Base-by-base conservation (phyloP, 2,329 filamentous ascomycete species). In the Trichoderma atrobrunneum region DNA sequence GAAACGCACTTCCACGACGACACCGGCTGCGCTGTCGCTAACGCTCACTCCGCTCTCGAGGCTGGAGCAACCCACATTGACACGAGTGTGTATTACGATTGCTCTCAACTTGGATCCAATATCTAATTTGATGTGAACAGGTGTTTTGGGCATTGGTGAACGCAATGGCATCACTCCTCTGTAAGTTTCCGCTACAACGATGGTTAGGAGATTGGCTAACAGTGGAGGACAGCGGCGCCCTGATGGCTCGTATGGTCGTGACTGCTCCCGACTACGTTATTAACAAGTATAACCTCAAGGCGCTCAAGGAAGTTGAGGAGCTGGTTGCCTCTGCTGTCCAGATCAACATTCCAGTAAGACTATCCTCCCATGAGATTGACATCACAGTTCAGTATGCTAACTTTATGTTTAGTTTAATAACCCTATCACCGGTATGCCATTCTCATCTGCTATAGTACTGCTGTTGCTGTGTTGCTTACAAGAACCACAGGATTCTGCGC, bases 221-320 rank as follows among this genome's bases (percentile, higher is more conserved):
- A 8, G 36, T 39, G 7, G 36, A 18, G 36, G 36, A 39, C 7
- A 39, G 36, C 59, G 75, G 74, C 16, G 75, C 66, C 14, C 56
- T 76, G 12, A 51, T 74, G 28, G 75, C 75, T n/a, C 65, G 72
- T 18, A 96, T 75, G 75, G 72, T 76, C 12, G 74, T 75, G 18
- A 64, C 43, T 8, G 70, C 65, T 43, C 73, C 57, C 57, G 75
- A 74, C 14, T 74, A 76, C 39, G 74, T 76, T 7, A 74, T 26
- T 2, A 67, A 56, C 36, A 57, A 62, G 87, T 97, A 97, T 87
- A 93, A 93, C 84, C 89, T 97, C 72, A 87, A 93, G 82, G 94
- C 93, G 89, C 88, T 97, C 84, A 96, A 96, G 90, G 92, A 93
- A 72, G 88, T 95, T 74, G 93, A 97, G 84, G 92, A 95, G 78